phyloP scores from a whole-genome alignment of 2,329 filamentous ascomycete genomes.

The Didymella lethalis region DNA sequence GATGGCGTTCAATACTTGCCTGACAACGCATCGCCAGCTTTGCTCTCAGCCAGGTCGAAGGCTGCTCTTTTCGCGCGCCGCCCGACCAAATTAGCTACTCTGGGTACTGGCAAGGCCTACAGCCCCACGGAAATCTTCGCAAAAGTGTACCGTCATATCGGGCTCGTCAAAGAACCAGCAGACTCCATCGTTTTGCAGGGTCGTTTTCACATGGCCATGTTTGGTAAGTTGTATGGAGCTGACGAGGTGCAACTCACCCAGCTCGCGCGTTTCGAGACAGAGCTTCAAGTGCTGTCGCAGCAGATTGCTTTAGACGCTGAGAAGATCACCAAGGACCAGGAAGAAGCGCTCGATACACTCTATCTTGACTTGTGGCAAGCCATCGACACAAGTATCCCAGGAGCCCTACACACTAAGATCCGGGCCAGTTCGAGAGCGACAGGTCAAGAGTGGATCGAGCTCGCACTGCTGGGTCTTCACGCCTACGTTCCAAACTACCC shows the following conservation, averaged over 20 bases:
- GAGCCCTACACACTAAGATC: conserved; percentile 42
- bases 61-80: conserved; percentile 47
- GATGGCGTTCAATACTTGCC: conserved; percentile 10
- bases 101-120: conserved; percentile 19
- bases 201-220: conserved; percentile 41
- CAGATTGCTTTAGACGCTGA: conserved; percentile 46
- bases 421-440: conserved; percentile 4
- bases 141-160: conserved; percentile 36
- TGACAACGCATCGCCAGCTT: conserved; percentile 21
- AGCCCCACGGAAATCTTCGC: conserved; percentile 31
- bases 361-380: conserved; percentile 36
- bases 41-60: conserved; percentile 35
- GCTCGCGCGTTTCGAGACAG: conserved; percentile 53
- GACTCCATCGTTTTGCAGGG: conserved; percentile 38
- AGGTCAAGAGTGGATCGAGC: conserved; percentile 71
- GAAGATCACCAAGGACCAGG: conserved; percentile 44
- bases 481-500: conserved; percentile 86
- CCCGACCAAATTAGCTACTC: conserved; percentile 40
- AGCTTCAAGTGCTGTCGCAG: conserved; percentile 51
- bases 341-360: conserved; percentile 36
- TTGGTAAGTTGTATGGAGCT: conserved; percentile 39
- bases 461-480: conserved; percentile 76
- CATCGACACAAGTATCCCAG: conserved; percentile 27
- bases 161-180: conserved; percentile 30
- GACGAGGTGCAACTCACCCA: conserved; percentile 51